phyloP scores from a whole-genome alignment of 371 early-diverging fungal genomes.

The Mucor plumbeus region DNA sequence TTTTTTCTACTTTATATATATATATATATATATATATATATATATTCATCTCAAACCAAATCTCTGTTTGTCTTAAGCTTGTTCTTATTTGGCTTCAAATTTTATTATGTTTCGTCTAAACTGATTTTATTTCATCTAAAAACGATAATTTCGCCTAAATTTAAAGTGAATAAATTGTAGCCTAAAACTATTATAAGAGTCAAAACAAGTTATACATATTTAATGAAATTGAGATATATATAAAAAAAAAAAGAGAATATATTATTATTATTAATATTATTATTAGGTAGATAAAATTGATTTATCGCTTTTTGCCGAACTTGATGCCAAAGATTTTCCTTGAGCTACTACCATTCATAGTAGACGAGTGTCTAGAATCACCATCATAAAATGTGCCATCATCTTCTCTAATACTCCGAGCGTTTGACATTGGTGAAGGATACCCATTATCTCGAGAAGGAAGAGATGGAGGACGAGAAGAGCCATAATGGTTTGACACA shows the following conservation, averaged over 20 bases:
- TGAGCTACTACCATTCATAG: slow-evolving; percentile 16
- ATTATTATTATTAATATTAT: slow-evolving; percentile 8
- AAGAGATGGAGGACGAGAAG: slow-evolving; percentile 36
- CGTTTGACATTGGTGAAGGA: slow-evolving; percentile 36
- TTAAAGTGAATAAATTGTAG: too few relatives aligned
- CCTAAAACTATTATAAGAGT: too few relatives aligned
- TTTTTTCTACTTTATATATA: too few relatives aligned
- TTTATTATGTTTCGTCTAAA: too few relatives aligned
- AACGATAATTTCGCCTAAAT: too few relatives aligned
- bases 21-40: too few relatives aligned
- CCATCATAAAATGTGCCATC: slow-evolving; percentile 41
- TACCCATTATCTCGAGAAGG: slow-evolving; percentile 38
- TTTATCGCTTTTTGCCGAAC: slow-evolving; percentile 42
- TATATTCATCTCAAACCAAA: too few relatives aligned
- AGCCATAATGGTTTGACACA: slow-evolving; percentile 22
- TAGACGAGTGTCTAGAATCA: slow-evolving; percentile 41
- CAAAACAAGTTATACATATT: too few relatives aligned
- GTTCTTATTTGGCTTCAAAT: too few relatives aligned
- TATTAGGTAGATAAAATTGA: not conserved
- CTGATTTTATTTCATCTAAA: too few relatives aligned
- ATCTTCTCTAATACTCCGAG: slow-evolving; percentile 30
- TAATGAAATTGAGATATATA: not conserved
- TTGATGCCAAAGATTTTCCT: slow-evolving; percentile 44
- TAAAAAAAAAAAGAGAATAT: slow-evolving; percentile 9
- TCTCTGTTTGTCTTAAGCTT: too few relatives aligned